phyloP scores from a whole-genome alignment of 805 yeast genomes.

The Brettanomyces naardenensis region DNA sequence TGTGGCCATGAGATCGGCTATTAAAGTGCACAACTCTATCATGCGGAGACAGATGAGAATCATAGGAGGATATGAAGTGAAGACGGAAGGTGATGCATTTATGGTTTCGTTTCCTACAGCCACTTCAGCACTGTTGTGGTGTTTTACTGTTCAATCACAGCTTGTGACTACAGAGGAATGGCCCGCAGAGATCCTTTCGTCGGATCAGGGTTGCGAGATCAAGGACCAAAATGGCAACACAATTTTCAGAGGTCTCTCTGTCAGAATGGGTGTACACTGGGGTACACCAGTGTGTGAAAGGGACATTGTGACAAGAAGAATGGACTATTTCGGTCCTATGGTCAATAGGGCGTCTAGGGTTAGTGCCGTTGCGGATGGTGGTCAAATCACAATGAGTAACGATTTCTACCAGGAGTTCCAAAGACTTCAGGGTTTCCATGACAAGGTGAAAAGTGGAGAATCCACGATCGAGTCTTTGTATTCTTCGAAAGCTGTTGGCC shows the following conservation, averaged over 20 bases:
- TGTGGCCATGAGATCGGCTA: slow-evolving; percentile 92
- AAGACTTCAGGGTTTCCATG: slow-evolving; percentile 43
- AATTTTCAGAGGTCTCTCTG: slow-evolving; percentile 83
- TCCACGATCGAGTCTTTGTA: slow-evolving; percentile 31
- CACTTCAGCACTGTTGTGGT: slow-evolving; percentile 86
- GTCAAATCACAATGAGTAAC: slow-evolving; percentile 83
- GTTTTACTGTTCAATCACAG: slow-evolving; percentile 86
- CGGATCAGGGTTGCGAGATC: slow-evolving; percentile 77
- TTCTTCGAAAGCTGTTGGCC: slow-evolving; percentile 29
- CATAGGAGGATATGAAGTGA: slow-evolving; percentile 96
- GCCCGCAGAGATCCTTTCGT: slow-evolving; percentile 87
- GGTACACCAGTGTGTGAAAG: slow-evolving; percentile 95
- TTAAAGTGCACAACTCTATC: slow-evolving; percentile 84
- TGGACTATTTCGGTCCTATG: slow-evolving; percentile 99
- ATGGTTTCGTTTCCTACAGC: slow-evolving; percentile 96
- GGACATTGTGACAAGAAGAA: slow-evolving; percentile 90
- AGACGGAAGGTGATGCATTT: slow-evolving; percentile 98
- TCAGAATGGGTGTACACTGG: slow-evolving; percentile 98
- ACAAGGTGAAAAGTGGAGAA: slow-evolving; percentile 27
- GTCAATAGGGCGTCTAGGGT: slow-evolving; percentile 93
- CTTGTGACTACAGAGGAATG: slow-evolving; percentile 73
- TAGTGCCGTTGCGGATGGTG: slow-evolving; percentile 94
- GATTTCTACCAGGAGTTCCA: slow-evolving; percentile 73
- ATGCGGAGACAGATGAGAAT: slow-evolving; percentile 91
- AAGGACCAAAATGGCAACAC: slow-evolving; percentile 50